A percentile compares a stretch with the other conserved stretches of the same genome.
Conservation (phyloP, 2,329 filamentous ascomycete genomes). For the Paecilomyces fulvus region DNA sequence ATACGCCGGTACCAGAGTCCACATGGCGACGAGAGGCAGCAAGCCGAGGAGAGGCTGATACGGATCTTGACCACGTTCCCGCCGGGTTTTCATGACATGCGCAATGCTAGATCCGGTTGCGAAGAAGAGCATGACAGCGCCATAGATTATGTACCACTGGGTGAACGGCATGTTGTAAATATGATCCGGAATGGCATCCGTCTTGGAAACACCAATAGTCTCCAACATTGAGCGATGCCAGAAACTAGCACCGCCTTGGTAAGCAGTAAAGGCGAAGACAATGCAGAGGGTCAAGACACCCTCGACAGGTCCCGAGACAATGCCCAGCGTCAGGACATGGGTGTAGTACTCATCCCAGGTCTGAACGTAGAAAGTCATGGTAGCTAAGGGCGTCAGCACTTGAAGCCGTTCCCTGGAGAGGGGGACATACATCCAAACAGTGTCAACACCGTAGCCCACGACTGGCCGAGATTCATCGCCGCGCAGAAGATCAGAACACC, state of each 20-base stretch:
- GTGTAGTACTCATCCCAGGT: slow-evolving; percentile 99
- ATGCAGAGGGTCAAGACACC: slow-evolving; percentile 76
- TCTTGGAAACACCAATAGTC: slow-evolving; percentile 59
- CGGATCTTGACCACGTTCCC: slow-evolving; percentile 61
- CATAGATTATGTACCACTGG: slow-evolving; percentile 88
- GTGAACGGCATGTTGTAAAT: slow-evolving; percentile 79
- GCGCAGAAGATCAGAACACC: slow-evolving; percentile 88
- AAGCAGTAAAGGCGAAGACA: slow-evolving; percentile 76
- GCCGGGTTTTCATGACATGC: slow-evolving; percentile 78
- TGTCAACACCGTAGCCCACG: slow-evolving; percentile 76
- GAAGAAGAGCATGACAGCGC: slow-evolving; percentile 68
- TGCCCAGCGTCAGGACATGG: slow-evolving; percentile 82
- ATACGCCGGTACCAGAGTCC: slow-evolving; percentile 69
- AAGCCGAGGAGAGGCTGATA: slow-evolving; percentile 66
- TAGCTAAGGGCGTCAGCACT: slow-evolving; percentile 42
- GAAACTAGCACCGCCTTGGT: slow-evolving; percentile 79
- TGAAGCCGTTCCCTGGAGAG: not conserved
- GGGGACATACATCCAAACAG: slow-evolving; percentile 66
- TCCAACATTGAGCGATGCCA: slow-evolving; percentile 79
- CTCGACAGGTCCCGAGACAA: slow-evolving; percentile 92
- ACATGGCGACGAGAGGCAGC: slow-evolving; percentile 68
- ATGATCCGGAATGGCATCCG: slow-evolving; percentile 55
- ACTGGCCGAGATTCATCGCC: slow-evolving; percentile 85
- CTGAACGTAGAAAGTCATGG: slow-evolving; percentile 96
- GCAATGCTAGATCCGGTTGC: slow-evolving; percentile 67